A percentile compares a stretch with the other conserved stretches of the same genome.
Conservation (phyloP, 208 protist genomes). For the Histomonas meleagridis region DNA sequence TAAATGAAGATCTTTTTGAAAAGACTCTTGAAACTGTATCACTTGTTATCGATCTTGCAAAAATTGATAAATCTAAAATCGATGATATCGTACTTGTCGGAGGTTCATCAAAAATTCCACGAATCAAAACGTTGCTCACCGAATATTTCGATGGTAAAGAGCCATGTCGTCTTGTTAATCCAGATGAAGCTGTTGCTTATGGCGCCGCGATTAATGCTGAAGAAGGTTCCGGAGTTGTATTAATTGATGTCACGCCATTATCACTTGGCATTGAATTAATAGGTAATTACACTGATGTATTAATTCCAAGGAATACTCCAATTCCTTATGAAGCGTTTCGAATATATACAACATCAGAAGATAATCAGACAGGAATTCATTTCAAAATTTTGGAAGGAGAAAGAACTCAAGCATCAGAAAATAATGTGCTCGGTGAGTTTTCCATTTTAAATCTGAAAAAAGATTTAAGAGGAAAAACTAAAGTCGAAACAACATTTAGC, state of each 20-base stretch:
- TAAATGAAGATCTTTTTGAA: conserved; percentile 83
- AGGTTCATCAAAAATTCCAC: conserved; percentile 79
- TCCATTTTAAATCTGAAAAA: conserved; percentile 68
- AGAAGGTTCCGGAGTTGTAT: conserved; percentile 72
- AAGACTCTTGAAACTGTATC: conserved; percentile 76
- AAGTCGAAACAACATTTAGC: conserved; percentile 92
- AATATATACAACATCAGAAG: conserved; percentile 78
- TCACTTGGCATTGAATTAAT: conserved; percentile 55
- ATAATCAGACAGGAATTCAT: conserved; percentile 90
- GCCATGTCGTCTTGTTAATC: conserved; percentile 61
- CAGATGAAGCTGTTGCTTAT: conserved; percentile 66
- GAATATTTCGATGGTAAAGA: conserved; percentile 85
- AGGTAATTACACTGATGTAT: conserved; percentile 71
- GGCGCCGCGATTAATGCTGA: conserved; percentile 79
- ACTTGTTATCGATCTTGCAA: conserved; percentile 75
- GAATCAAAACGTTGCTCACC: conserved; percentile 80
- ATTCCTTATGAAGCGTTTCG: conserved; percentile 61
- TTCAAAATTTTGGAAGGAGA: conserved; percentile 98
- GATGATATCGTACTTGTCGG: conserved; percentile 78
- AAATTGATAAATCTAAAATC: conserved; percentile 66
- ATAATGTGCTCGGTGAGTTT: conserved; percentile 91
- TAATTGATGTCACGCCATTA: conserved; percentile 54
- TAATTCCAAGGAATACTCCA: conserved; percentile 66
- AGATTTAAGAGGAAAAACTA: conserved; percentile 53
- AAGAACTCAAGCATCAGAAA: conserved; percentile 81